Evolutionary conservation across 805 yeast genomes (phyloP).

Genomic region (Nakazawaea ishiwadae): DNA sequence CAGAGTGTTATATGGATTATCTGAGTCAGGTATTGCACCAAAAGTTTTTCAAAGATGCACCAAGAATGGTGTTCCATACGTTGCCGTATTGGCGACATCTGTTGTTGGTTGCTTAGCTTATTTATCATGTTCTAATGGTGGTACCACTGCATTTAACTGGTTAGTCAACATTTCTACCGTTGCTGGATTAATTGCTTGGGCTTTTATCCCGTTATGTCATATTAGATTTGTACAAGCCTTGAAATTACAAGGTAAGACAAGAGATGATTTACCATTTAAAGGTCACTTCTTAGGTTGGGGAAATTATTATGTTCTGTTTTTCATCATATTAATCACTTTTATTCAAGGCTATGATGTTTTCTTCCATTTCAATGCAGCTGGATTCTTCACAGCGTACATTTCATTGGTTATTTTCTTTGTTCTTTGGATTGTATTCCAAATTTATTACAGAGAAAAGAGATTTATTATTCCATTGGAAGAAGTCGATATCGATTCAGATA

Average conservation of each 20-base stretch:
- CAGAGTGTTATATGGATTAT: conserved; percentile 60
- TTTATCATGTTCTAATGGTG: conserved; percentile 55
- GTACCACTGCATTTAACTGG: conserved; percentile 41
- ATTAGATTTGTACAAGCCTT: conserved; percentile 66
- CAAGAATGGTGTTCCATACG: conserved; percentile 56
- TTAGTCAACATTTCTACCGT: conserved; percentile 68
- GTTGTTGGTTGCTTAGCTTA: conserved; percentile 60
- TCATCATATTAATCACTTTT: conserved; percentile 52
- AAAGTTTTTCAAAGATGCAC: conserved; percentile 43
- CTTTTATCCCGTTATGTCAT: conserved; percentile 58
- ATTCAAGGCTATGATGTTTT: conserved; percentile 59
- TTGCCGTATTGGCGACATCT: conserved; percentile 53
- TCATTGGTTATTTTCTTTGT: conserved; percentile 58
- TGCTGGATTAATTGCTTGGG: conserved; percentile 73
- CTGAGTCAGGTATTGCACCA: conserved; percentile 55
- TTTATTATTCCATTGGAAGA: conserved; percentile 48
- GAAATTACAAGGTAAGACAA: conserved; percentile 54
- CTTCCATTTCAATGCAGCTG: conserved; percentile 39
- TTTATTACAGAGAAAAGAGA: conserved; percentile 44
- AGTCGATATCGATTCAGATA: conserved; percentile 65
- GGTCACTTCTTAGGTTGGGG: conserved; percentile 62
- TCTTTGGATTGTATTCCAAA: conserved; percentile 51
- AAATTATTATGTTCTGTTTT: conserved; percentile 58
- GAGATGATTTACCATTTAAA: conserved; percentile 71
- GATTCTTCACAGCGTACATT: conserved; percentile 69